Evolutionary conservation across 2,329 filamentous ascomycete genomes (phyloP), one percentile per base, ranked within the genome.

Genomic region (Cryphonectria radicalis): DNA sequence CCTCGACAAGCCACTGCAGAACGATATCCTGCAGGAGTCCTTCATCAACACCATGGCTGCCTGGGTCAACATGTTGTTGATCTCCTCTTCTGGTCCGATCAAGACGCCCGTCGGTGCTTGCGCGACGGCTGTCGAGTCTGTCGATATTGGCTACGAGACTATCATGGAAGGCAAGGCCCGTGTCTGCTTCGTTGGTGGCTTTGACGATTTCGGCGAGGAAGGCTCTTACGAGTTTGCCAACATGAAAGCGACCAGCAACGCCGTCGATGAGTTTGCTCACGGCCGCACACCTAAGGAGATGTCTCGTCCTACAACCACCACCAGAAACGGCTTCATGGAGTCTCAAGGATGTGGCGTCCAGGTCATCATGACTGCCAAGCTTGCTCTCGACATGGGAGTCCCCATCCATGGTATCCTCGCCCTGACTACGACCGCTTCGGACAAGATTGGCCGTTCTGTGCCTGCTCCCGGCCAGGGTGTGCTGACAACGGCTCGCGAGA

Each of bases 21-120:
- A 98, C 84, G 96, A 99, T 80, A 98, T 99, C 80, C 89, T 99
- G 19, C 97, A 99, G 80, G 96, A 99, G 84, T 98, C 96, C 17
- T 99, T 99, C 87, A 98, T 99, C 89, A 99, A 99, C 88, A 99
- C 96, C 70, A 99, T 99, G 95, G 92, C 93, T 77, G 96, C 96
- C 22, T 99, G 96, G 96, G 95, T 99, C 71, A 99, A 99, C 87
- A 99, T 99, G 96, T 86, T 99, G 83, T 87, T 99, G 74, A 86
- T 99, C 74, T 99, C 96, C 5, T 98, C 96, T 6, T 98, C 96
- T 67, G 96, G 96, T 76, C 94, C 96, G 59, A 98, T 99, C 88
- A 98, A 98, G 88, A 98, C 97, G 0, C 96, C 96, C 4, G 96
- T 98, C 67, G 96, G 95, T 85, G 96, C 96, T 79, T 99, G 96